These are phyloP conservation scores for Lasiodiplodia sp. DNA, from an alignment of 2,329 filamentous ascomycete species.

Conservation along the genomic window DNA sequence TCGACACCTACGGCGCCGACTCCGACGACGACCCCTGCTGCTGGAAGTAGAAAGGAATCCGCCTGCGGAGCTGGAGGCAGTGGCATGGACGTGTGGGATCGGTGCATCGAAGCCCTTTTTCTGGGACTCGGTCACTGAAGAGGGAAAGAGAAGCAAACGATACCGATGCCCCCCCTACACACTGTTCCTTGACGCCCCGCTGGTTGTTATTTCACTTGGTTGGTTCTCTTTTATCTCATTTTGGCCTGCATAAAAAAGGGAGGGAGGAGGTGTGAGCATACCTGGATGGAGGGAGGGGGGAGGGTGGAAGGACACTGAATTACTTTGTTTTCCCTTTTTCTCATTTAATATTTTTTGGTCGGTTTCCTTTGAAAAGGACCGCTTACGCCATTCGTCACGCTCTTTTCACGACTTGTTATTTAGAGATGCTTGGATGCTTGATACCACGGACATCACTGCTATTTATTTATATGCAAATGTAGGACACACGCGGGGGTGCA, in stretches of 20 bases:
- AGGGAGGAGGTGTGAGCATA: neutral
- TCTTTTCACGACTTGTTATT: neutral
- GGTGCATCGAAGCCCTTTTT: slow-evolving; percentile 18
- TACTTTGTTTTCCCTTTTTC: neutral
- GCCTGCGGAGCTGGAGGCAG: slow-evolving; percentile 7
- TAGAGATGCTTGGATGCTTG: slow-evolving; percentile 2
- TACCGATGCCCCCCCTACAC: neutral
- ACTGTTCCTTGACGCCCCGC: neutral
- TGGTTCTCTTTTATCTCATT: neutral
- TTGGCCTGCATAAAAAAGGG: neutral
- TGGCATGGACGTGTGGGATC: slow-evolving; percentile 25
- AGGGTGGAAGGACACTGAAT: neutral
- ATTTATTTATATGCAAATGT: neutral
- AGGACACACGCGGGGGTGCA: neutral
- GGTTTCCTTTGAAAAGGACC: neutral
- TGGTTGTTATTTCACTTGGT: neutral
- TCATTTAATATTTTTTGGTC: neutral
- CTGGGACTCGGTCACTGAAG: slow-evolving; percentile 14
- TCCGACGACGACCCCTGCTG: neutral
- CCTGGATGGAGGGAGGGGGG: neutral
- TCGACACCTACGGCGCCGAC: neutral
- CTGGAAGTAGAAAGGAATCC: neutral
- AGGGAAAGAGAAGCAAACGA: neutral
- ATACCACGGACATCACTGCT: slow-evolving; percentile 2
- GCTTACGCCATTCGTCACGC: slow-evolving; percentile 1